Percentiles rank a stretch among this genome's conserved stretches.
Conservation (phyloP, 768 basidiomycete species). For the Amanita brunnescens region DNA sequence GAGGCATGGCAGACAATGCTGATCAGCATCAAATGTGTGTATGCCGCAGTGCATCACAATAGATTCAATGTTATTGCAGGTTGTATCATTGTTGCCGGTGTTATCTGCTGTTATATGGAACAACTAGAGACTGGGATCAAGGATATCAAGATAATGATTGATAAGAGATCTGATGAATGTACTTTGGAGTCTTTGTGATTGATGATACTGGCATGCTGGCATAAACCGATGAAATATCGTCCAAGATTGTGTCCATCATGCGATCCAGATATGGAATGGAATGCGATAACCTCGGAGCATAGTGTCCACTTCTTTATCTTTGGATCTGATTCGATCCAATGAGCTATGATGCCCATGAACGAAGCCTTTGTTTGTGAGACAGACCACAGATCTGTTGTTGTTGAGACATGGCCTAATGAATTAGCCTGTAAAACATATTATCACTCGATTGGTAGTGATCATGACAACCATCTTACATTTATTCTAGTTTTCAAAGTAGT, state of each 20-base stretch:
- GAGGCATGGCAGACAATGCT: constrained; percentile 18
- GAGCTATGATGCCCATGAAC: constrained; percentile 14
- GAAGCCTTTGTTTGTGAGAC: constrained; percentile 11
- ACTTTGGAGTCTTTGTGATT: constrained; percentile 14
- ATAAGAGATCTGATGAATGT: background rate
- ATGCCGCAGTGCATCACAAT: constrained; percentile 8
- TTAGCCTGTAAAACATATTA: too few species aligned
- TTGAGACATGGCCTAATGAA: constrained; percentile 12
- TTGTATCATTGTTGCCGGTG: constrained; percentile 16
- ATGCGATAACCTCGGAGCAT: constrained; percentile 14
- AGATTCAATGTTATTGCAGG: constrained; percentile 7
- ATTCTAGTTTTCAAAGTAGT: background rate
- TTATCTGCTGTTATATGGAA: constrained; percentile 18
- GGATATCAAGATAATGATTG: background rate
- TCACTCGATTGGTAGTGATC: too few species aligned
- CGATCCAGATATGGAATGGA: constrained; percentile 13
- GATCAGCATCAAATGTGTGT: constrained; percentile 9
- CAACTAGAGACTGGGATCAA: constrained; percentile 13
- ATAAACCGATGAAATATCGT: constrained; percentile 16
- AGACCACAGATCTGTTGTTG: constrained; percentile 15
- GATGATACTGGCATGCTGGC: constrained; percentile 18
- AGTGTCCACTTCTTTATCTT: constrained; percentile 16
- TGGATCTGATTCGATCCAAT: constrained; percentile 13
- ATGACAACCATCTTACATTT: too few species aligned
- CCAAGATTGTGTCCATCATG: constrained; percentile 22